Conservation (phyloP, 208 protist species). For the Wallacemonas sp. region DNA sequence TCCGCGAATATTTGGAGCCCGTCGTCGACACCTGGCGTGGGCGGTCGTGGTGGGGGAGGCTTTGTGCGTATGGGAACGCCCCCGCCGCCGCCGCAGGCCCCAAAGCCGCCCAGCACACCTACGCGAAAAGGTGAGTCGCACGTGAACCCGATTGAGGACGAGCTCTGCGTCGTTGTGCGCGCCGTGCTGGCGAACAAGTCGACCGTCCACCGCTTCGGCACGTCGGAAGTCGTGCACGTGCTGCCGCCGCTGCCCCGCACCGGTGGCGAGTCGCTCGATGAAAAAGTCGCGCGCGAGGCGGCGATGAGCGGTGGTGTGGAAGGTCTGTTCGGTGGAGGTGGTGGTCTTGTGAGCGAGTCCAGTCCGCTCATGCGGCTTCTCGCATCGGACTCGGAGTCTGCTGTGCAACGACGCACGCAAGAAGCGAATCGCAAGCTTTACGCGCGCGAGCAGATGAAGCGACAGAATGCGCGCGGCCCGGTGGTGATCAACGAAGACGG, state of each 20-base stretch:
- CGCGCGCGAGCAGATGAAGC: constrained; percentile 27
- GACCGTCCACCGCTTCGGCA: constrained; percentile 67
- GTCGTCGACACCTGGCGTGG: background rate
- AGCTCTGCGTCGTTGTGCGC: constrained; percentile 73
- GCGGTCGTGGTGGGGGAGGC: background rate
- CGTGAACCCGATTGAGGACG: constrained; percentile 36
- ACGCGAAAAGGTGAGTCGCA: constrained; percentile 22
- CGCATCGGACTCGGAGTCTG: background rate
- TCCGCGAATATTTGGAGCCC: background rate
- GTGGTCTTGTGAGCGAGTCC: constrained; percentile 6
- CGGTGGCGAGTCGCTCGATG: constrained; percentile 21
- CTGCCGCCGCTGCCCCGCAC: constrained; percentile 51
- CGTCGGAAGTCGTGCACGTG: constrained; percentile 75
- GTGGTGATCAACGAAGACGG: constrained; percentile 33
- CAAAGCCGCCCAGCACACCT: constrained; percentile 21
- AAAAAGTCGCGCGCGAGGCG: constrained; percentile 20
- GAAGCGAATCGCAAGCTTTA: constrained; percentile 26
- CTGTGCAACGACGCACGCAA: background rate
- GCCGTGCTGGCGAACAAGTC: constrained; percentile 78
- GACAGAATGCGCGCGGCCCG: constrained; percentile 19
- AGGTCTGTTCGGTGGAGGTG: background rate
- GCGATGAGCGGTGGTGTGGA: constrained; percentile 4
- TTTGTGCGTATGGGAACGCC: background rate
- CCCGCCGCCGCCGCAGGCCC: constrained; percentile 2
- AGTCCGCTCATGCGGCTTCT: constrained; percentile 38